Evolutionary conservation across 306 rosid species (phyloP), one percentile per base, ranked within the genome.

Genomic region (Casuarina cunninghamiana): DNA sequence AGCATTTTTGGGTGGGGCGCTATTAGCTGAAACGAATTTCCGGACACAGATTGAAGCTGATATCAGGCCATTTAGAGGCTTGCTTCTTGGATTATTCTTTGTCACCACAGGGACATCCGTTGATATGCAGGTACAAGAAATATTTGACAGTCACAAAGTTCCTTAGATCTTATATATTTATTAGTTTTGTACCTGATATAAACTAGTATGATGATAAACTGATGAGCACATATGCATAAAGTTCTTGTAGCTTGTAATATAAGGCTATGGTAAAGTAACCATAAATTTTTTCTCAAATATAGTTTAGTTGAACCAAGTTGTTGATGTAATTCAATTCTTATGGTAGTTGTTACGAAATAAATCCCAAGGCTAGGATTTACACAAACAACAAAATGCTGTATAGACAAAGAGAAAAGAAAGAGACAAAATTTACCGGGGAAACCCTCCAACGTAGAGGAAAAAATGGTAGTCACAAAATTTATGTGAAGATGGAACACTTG

Each of bases 31-130:
- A 90, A 96, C 99, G 61, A 96, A 96, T 81, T 95, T 93, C 84
- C 87, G 99, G 86, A 96, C 98, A 45, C 99, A 96, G 86, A 96
- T 96, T 90, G 99, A 96, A 93, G 99, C 99, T 69, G 98, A 96
- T 86, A 96, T 96, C 86, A 87, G 97, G 86, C 99, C 99, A 19
- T 96, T 96, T 80, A 89, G 98, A 88, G 99, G 99, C 80, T 86
- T 96, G 84, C 96, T 96, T 67, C 97, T 96, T 11, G 99, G 99
- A 69, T 85, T 96, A 79, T 96, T 96, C 86, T 96, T 96, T 58
- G 83, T 96, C 10, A 91, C 94, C 50, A 96, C 99, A 0, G 99
- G 99, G 81, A 85, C 98, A 50, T 93, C 99, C 75, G 83, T 96
- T 77, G 99, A 96, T 84, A 88, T 82, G 81, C 96, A 90, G 99